Percentiles rank a stretch among this genome's conserved stretches.
Conservation (phyloP, 345 rosid genomes). For the Diplotaxis tenuifolia region DNA sequence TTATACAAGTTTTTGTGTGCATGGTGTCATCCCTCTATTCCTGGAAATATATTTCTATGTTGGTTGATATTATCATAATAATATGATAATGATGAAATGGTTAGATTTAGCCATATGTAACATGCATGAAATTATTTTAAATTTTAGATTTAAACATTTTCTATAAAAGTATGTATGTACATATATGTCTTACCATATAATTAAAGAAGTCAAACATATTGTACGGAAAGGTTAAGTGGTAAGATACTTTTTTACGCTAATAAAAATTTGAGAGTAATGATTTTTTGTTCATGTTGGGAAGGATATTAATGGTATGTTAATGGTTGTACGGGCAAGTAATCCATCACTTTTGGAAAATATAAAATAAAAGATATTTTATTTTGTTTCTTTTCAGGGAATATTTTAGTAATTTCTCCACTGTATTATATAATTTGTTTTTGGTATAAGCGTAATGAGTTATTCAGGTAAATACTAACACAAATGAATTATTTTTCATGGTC, state of each 20-base stretch:
- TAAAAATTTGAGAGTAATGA: not conserved
- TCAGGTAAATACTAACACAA: not conserved
- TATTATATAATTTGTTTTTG: not conserved
- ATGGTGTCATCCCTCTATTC: not conserved
- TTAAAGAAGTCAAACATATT: conserved; percentile 23
- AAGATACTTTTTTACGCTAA: not conserved
- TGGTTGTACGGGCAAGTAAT: conserved; percentile 8
- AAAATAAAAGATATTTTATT: too few species aligned
- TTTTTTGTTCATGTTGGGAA: not conserved
- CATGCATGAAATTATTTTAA: conserved; percentile 22
- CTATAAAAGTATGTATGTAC: not conserved
- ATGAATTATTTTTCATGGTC: not conserved
- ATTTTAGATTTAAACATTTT: not conserved
- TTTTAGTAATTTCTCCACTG: not conserved
- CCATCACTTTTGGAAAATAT: conserved; percentile 3
- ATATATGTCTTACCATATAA: conserved; percentile 2
- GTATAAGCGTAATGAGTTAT: not conserved
- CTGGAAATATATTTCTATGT: conserved; percentile 10
- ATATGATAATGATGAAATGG: conserved; percentile 12
- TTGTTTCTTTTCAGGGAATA: not conserved
- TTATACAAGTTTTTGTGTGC: conserved; percentile 1
- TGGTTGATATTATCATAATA: not conserved
- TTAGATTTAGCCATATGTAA: not conserved
- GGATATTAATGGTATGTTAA: not conserved
- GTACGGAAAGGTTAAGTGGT: not conserved